phyloP scores from a whole-genome alignment of 1,284 basidiomycete species.

The Afroboletus lepidellus region DNA sequence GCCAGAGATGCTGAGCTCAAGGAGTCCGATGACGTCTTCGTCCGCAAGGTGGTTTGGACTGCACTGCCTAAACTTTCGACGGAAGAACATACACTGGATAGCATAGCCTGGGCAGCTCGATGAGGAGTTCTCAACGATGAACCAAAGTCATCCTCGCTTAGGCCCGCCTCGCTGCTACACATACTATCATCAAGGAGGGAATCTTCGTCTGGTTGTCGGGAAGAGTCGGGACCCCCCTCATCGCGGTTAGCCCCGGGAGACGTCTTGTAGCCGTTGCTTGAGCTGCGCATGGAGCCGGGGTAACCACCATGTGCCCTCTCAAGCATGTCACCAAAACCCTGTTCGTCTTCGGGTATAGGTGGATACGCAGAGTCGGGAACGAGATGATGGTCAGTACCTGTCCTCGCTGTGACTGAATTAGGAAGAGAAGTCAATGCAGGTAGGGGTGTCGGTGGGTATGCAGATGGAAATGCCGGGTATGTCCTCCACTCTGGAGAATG shows the following conservation, averaged over 20 bases:
- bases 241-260: slow-evolving; percentile 6
- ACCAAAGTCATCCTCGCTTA: slow-evolving; percentile 55
- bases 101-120: slow-evolving; percentile 26
- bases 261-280: slow-evolving; percentile 47
- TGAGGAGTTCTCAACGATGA: slow-evolving; percentile 64
- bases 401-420: slow-evolving; percentile 3
- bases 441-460: slow-evolving; percentile 50
- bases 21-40: slow-evolving; percentile 45
- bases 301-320: slow-evolving; percentile 56
- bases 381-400: slow-evolving; percentile 17
- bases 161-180: slow-evolving; percentile 28
- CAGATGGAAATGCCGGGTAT: slow-evolving; percentile 53
- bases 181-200: slow-evolving; percentile 23
- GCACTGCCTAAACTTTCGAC: slow-evolving; percentile 41
- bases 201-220: slow-evolving; percentile 22
- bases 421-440: slow-evolving; percentile 24
- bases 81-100: slow-evolving; percentile 38
- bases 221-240: slow-evolving; percentile 18
- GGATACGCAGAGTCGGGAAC: slow-evolving; percentile 24
- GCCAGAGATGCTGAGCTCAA: slow-evolving; percentile 37
- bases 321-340: slow-evolving; percentile 65
- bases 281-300: slow-evolving; percentile 56
- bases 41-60: slow-evolving; percentile 46
- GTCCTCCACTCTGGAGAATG: slow-evolving; percentile 41
- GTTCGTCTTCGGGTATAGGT: slow-evolving; percentile 36